Evolutionary conservation across 2,329 filamentous ascomycete species (phyloP), one percentile per base, ranked within the genome.

Genomic region (Fusarium dimerum): DNA sequence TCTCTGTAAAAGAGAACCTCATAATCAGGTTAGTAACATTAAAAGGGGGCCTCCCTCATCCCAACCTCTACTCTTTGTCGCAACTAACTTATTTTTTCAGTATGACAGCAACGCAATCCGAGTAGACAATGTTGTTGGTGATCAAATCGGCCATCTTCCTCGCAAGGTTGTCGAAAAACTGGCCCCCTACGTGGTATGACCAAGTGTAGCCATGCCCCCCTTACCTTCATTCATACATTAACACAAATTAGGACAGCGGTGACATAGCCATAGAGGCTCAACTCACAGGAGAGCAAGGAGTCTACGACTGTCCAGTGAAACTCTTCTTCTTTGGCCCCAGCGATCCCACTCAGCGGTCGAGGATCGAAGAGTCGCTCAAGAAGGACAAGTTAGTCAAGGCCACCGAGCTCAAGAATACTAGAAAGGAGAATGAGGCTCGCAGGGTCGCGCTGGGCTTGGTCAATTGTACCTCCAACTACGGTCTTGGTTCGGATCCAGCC

Each of bases 61-160:
- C 7, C 20, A 26, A 26, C 20, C 4, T 26, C 20, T 26, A 26
- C 10, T 43, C 18, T 15, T 20, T 16, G 26, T 18, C 15, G 30
- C 44, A 41, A 17, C 47, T 40, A 38, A 45, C 47, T 52, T 29
- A 57, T 42, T 44, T 39, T 43, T 5, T n/a, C 47, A 76, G 60
- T 89, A 88, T 65, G 89, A 94, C 66, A 57, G 61, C 6, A 94
- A 94, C 71, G 90, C 90, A 0, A 90, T 95, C 51, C 82, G 84
- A 6, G 83, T 95, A 2, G 80, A 89, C 62, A 95, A 94, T 68
- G 89, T 92, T 13, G 81, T 88, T 65, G 81, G 84, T 15, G 68
- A 71, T 8, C 90, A 95, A 64, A 89, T 96, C 61, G 91, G 91
- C 1, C 90, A 96, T 70, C 76, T 96, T 40, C 87, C 89, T 7